Percentiles rank a stretch among this genome's conserved stretches.
phyloP scores from a whole-genome alignment of 2,329 filamentous ascomycete genomes.

The Coniella vitis region DNA sequence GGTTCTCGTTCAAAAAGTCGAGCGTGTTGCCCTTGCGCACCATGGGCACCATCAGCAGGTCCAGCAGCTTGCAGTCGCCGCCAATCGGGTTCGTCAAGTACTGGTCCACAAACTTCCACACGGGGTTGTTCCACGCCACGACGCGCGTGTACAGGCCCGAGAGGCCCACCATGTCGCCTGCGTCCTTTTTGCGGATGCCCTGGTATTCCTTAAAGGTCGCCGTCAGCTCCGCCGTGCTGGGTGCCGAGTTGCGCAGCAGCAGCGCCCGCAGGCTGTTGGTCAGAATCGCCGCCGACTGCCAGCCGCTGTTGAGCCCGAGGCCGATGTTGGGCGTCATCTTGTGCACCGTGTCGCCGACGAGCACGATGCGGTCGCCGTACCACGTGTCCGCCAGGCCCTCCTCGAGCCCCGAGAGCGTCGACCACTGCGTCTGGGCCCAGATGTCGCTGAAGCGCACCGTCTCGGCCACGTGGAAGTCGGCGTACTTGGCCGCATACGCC shows the following conservation, averaged over 20 bases:
- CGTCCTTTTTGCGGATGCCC: constrained; percentile 11
- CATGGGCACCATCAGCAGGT: constrained; percentile 10
- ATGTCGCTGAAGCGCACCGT: constrained; percentile 15
- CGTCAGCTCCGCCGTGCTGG: constrained; percentile 12
- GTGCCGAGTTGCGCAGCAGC: constrained; percentile 4
- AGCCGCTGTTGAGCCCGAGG: constrained; percentile 19
- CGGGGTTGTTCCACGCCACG: constrained; percentile 16
- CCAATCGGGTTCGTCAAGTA: constrained; percentile 13
- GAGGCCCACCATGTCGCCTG: constrained; percentile 8
- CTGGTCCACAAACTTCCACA: constrained; percentile 16
- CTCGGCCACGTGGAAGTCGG: constrained; percentile 14
- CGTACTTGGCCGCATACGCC: constrained; percentile 7
- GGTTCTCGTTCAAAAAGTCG: constrained; percentile 10
- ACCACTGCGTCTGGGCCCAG: constrained; percentile 7
- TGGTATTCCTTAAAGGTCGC: constrained; percentile 17
- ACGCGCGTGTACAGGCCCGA: constrained; percentile 15
- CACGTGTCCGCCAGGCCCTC: constrained; percentile 18
- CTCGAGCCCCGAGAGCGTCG: constrained; percentile 16
- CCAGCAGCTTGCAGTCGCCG: constrained; percentile 11
- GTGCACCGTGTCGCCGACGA: constrained; percentile 21
- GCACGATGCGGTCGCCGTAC: constrained; percentile 17
- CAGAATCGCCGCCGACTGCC: constrained; percentile 18
- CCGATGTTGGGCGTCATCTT: constrained; percentile 21
- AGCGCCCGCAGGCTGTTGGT: constrained; percentile 15
- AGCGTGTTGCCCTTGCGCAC: constrained; percentile 9